phyloP scores from a whole-genome alignment of 2,329 filamentous ascomycete species.

The Thielaviopsis musarum region DNA sequence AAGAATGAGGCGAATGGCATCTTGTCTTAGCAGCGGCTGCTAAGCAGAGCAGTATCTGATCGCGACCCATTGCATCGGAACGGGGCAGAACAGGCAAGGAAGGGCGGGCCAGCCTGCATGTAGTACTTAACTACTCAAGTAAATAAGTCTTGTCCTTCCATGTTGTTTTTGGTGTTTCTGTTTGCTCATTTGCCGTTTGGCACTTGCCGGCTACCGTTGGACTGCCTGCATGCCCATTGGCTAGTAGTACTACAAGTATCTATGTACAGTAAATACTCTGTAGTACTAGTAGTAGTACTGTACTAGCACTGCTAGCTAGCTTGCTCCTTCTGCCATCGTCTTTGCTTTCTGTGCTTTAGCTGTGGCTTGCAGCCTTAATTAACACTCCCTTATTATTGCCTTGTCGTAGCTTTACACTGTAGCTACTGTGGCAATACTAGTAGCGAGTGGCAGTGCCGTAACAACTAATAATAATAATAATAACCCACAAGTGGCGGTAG shows the following conservation, averaged over 20 bases:
- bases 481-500: neutral
- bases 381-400: neutral
- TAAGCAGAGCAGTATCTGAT: too few relatives aligned
- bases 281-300: too few relatives aligned
- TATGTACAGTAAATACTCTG: too few relatives aligned
- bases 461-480: neutral
- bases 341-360: neutral
- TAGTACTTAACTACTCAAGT: too few relatives aligned
- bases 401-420: neutral
- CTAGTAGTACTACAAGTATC: neutral
- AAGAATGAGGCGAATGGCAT: too few relatives aligned
- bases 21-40: too few relatives aligned
- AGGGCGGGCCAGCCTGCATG: too few relatives aligned
- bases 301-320: too few relatives aligned
- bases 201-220: neutral
- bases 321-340: neutral
- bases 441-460: neutral
- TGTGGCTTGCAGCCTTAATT: neutral
- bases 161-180: neutral
- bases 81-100: too few relatives aligned
- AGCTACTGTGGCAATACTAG: neutral
- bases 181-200: neutral
- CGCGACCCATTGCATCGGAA: too few relatives aligned
- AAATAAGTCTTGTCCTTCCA: too few relatives aligned
- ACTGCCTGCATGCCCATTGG: neutral